Base-by-base conservation (phyloP, 495 filamentous ascomycete genomes). In the Aspergillus ostianus region DNA sequence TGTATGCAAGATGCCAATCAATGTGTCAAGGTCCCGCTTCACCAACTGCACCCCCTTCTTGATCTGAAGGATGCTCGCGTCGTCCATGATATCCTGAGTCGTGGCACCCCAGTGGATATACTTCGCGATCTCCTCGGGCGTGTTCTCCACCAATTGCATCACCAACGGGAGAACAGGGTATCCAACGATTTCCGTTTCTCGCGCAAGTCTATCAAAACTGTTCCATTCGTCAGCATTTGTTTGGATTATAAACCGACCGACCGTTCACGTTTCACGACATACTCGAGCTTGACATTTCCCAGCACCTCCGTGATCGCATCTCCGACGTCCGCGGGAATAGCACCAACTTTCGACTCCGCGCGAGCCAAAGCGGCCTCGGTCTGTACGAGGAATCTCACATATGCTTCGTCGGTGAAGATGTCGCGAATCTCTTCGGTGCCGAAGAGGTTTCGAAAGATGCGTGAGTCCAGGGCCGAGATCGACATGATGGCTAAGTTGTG, bases 61-160 rank as follows among this genome's bases (percentile, higher is more conserved):
- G 53, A 81, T 77, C 53, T 81, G 78, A 29, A 81, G 65, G 26
- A 80, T 71, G 9, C 64, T 68, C 5, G 75, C 77, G 6, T 68
- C 67, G 53, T 81, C 79, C 74, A 78, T 79, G 53, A 81, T 80
- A 65, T 80, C 76, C 57, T 82, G 79, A 17, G 79, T 82, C 23
- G 79, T 80, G 8, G 79, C 79, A 26, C 79, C 78, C 79, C 79
- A 82, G 62, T 82, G 79, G 5, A 80, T 70, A 53, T 79, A 82
- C 60, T 72, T 74, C 15, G 69, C 75, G 20, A 61, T 59, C 0
- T 65, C 58, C 0, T 67, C 63, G 10, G 47, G 23, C 2, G 30
- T 57, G 17, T 27, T 29, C 23, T 56, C 59, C 9, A 54, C 51
- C 6, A 80, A 59, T 59, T 80, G 79, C 48, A 64, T 61, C 4